A percentile compares a stretch with the other conserved stretches of the same genome.
phyloP scores from a whole-genome alignment of 495 filamentous ascomycete genomes.

The Annulohypoxylon stygium region DNA sequence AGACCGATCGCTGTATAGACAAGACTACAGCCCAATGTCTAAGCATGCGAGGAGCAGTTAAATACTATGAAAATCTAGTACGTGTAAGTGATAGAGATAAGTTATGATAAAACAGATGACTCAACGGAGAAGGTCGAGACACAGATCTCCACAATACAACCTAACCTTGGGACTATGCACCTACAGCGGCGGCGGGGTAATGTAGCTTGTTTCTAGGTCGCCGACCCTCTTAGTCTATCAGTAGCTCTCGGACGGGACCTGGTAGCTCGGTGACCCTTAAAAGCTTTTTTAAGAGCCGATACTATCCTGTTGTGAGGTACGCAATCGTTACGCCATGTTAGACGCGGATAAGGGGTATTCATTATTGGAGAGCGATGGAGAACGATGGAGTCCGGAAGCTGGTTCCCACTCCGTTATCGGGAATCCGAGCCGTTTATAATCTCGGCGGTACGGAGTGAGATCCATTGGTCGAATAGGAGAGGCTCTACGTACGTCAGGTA shows the following conservation, averaged over 20 bases:
- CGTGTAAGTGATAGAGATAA: slow-evolving; percentile 4
- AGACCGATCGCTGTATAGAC: background rate
- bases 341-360: slow-evolving; percentile 16
- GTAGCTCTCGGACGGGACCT: slow-evolving; percentile 12
- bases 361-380: slow-evolving; percentile 5
- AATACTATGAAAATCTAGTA: background rate
- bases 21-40: background rate
- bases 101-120: background rate
- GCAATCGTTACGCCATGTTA: slow-evolving; percentile 29
- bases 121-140: slow-evolving; percentile 13
- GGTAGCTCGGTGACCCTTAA: background rate
- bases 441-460: slow-evolving; percentile 30
- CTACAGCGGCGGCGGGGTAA: slow-evolving; percentile 26
- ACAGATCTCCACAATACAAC: slow-evolving; percentile 34
- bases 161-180: slow-evolving; percentile 11
- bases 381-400: slow-evolving; percentile 19
- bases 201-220: slow-evolving; percentile 12
- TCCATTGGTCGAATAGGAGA: slow-evolving; percentile 16
- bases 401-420: slow-evolving; percentile 46
- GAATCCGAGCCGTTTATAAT: slow-evolving; percentile 26
- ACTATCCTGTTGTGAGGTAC: slow-evolving; percentile 13
- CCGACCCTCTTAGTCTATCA: background rate
- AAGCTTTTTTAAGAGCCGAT: slow-evolving; percentile 9
- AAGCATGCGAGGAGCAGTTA: background rate
- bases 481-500: background rate